phyloP scores from a whole-genome alignment of 768 basidiomycete genomes.

The Psilocybe tampanensis region DNA sequence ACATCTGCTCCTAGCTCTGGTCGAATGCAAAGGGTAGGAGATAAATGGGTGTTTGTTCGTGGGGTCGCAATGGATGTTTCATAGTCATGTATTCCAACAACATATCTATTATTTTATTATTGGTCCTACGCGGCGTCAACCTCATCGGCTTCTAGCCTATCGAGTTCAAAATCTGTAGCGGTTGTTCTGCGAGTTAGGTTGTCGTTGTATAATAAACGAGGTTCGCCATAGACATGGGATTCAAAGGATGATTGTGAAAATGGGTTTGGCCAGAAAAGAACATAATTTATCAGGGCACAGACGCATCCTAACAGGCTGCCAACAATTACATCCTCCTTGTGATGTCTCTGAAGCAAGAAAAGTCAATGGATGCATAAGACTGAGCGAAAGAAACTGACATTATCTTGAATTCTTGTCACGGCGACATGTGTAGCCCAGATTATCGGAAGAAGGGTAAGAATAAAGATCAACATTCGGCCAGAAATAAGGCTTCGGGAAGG shows the following conservation, averaged over 20 bases:
- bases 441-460: constrained; percentile 54
- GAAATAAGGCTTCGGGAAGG: constrained; percentile 37
- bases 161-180: constrained; percentile 49
- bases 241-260: constrained; percentile 44
- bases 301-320: constrained; percentile 60
- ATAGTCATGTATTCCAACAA: constrained; percentile 19
- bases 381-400: constrained; percentile 40
- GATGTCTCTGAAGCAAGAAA: constrained; percentile 50
- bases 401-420: constrained; percentile 63
- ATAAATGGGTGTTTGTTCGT: constrained; percentile 72
- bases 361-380: background rate
- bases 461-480: constrained; percentile 49
- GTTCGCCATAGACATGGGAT: constrained; percentile 31
- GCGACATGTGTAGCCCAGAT: constrained; percentile 64
- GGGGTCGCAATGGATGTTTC: constrained; percentile 34
- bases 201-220: constrained; percentile 45
- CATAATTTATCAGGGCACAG: constrained; percentile 51
- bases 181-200: constrained; percentile 22
- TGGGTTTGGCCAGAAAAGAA: constrained; percentile 69
- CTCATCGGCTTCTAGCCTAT: constrained; percentile 43
- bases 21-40: constrained; percentile 71
- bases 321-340: constrained; percentile 69
- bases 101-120: constrained; percentile 22
- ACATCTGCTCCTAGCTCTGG: constrained; percentile 30
- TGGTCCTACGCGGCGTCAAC: constrained; percentile 39